Percentiles rank a stretch among this genome's conserved stretches.
Evolutionary conservation across 352 stramenopile species (phyloP).

Genomic region (Phytophthora sp.): DNA sequence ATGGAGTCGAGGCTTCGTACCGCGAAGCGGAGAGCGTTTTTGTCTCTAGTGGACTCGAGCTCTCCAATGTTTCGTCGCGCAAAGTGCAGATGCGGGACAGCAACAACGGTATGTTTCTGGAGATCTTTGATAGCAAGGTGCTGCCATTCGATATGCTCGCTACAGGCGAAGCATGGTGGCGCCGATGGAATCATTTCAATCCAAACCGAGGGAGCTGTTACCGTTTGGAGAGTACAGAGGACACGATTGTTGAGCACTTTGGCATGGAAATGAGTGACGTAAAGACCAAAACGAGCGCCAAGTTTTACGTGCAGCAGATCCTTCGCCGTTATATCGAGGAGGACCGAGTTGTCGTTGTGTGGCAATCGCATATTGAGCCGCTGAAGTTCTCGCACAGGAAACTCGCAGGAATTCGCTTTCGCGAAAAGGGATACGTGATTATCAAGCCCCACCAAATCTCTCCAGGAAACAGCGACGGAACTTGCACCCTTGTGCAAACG

Average conservation of each 20-base stretch:
- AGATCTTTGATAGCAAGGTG: slow-evolving; percentile 49
- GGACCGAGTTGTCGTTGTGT: slow-evolving; percentile 63
- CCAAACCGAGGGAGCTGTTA: slow-evolving; percentile 23
- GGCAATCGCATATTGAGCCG: slow-evolving; percentile 62
- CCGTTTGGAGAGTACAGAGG: slow-evolving; percentile 31
- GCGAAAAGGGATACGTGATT: slow-evolving; percentile 67
- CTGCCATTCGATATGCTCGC: slow-evolving; percentile 41
- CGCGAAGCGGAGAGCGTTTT: slow-evolving; percentile 40
- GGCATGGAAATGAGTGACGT: slow-evolving; percentile 60
- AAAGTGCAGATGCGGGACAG: slow-evolving; percentile 33
- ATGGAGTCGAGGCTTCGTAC: slow-evolving; percentile 34
- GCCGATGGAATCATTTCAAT: slow-evolving; percentile 47
- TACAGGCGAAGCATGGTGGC: slow-evolving; percentile 44
- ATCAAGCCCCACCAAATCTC: slow-evolving; percentile 43
- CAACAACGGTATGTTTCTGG: slow-evolving; percentile 35
- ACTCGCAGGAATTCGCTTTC: slow-evolving; percentile 37
- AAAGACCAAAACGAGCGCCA: slow-evolving; percentile 43
- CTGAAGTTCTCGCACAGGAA: slow-evolving; percentile 62
- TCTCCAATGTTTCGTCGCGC: slow-evolving; percentile 19
- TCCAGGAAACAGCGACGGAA: slow-evolving; percentile 5
- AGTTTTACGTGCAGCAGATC: slow-evolving; percentile 64
- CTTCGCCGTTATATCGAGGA: slow-evolving; percentile 56
- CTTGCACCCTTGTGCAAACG: slow-evolving; percentile 52
- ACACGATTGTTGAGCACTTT: slow-evolving; percentile 47
- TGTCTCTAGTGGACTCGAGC: slow-evolving; percentile 16